Evolutionary conservation across 106 monocot genomes (phyloP).

Genomic region (Allium cepa): DNA sequence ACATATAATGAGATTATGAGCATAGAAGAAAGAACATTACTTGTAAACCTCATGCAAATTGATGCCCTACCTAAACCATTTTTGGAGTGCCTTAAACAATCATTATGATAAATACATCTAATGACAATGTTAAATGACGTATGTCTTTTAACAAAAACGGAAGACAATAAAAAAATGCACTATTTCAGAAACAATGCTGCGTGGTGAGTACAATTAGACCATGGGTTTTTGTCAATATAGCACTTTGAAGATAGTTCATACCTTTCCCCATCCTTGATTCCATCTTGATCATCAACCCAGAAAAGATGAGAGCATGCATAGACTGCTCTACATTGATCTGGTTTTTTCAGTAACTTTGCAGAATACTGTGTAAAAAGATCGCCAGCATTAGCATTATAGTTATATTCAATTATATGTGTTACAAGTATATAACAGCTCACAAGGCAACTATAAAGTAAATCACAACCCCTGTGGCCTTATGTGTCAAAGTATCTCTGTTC

Average conservation of each 20-base stretch:
- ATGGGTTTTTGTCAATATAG: no score
- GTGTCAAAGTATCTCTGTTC: conserved; percentile 95
- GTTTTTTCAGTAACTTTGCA: conserved; percentile 94
- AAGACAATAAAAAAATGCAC: no score
- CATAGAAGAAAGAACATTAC: no score
- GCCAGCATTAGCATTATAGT: not conserved
- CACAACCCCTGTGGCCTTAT: conserved; percentile 94
- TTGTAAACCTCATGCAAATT: no score
- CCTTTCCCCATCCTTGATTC: conserved; percentile 98
- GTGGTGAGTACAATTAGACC: no score
- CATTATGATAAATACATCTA: no score
- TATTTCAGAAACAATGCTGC: no score
- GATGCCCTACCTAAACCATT: no score
- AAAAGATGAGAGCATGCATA: conserved; percentile 99
- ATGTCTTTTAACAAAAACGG: no score
- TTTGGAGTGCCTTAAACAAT: no score
- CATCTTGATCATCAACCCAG: conserved; percentile 98
- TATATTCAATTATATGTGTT: not conserved
- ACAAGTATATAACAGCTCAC: not conserved
- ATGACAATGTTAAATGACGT: no score
- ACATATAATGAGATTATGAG: no score
- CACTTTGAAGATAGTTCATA: not conserved
- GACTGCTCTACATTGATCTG: conserved; percentile 97
- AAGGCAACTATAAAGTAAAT: not conserved
- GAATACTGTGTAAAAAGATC: conserved; percentile 62